Evolutionary conservation across 176 grass and related monocot species (phyloP).

Genomic region (Aegilops tauschii): DNA sequence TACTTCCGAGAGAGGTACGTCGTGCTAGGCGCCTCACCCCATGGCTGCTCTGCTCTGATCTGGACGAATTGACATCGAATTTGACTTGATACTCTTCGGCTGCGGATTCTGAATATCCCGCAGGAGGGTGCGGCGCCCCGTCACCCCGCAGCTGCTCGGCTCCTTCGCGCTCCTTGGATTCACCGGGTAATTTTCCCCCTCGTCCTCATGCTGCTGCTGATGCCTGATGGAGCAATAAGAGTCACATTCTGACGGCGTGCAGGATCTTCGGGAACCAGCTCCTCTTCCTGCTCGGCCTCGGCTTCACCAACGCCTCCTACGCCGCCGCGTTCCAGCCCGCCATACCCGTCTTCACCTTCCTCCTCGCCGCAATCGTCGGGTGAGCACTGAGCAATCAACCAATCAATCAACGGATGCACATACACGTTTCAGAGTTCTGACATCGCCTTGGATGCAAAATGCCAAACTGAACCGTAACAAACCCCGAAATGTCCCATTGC

Average conservation of each 20-base stretch:
- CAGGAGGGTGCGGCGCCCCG: conserved; percentile 51
- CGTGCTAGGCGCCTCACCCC: background rate
- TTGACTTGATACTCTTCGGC: background rate
- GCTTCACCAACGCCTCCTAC: conserved; percentile 86
- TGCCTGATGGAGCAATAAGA: background rate
- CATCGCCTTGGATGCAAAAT: background rate
- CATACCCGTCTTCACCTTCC: conserved; percentile 87
- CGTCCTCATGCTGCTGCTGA: background rate
- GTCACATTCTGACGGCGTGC: background rate
- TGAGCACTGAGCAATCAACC: background rate
- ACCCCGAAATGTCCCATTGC: too few relatives aligned
- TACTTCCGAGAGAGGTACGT: conserved; percentile 60
- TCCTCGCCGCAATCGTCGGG: conserved; percentile 66
- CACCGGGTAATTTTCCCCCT: conserved; percentile 46
- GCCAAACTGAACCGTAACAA: background rate
- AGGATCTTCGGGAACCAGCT: conserved; percentile 97
- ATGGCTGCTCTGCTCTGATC: background rate
- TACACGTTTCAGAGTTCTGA: background rate
- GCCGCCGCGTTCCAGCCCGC: conserved; percentile 89
- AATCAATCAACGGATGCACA: background rate
- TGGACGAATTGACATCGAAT: background rate
- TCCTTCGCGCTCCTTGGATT: conserved; percentile 85
- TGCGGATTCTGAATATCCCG: background rate
- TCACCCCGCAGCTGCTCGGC: conserved; percentile 52
- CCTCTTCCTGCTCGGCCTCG: conserved; percentile 81